These are phyloP conservation scores for Raphanus raphanistrum DNA, from an alignment of 345 rosid genomes.

Conservation along the genomic window DNA sequence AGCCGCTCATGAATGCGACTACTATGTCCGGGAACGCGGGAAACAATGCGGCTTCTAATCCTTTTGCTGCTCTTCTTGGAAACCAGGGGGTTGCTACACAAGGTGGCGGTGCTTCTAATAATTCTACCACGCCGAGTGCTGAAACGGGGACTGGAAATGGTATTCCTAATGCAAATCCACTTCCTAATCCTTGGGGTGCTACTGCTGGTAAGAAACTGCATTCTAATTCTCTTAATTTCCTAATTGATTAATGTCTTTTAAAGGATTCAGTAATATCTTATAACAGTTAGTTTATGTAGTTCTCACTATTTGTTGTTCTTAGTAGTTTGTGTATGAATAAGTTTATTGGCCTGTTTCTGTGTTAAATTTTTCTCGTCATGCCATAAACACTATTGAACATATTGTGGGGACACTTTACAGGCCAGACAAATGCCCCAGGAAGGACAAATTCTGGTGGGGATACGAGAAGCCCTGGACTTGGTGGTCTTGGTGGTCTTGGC, in stretches of 20 bases:
- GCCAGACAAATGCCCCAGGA: slow-evolving; percentile 52
- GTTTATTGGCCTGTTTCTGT: neutral
- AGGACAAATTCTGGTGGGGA: slow-evolving; percentile 56
- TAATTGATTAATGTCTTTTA: neutral
- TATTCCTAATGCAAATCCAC: slow-evolving; percentile 76
- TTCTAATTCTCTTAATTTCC: slow-evolving; percentile 4
- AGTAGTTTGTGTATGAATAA: neutral
- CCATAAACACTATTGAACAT: neutral
- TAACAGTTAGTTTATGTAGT: neutral
- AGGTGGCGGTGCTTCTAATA: slow-evolving; percentile 48
- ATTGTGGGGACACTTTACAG: slow-evolving; percentile 12
- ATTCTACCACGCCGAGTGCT: slow-evolving; percentile 45
- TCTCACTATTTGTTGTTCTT: neutral
- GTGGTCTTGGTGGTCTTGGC: slow-evolving; percentile 57
- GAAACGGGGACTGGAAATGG: slow-evolving; percentile 54
- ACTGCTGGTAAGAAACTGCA: slow-evolving; percentile 43
- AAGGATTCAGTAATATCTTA: neutral
- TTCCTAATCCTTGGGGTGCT: slow-evolving; percentile 83
- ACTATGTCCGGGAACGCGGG: slow-evolving; percentile 64
- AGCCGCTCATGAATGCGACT: slow-evolving; percentile 77
- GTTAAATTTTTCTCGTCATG: neutral
- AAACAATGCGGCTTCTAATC: slow-evolving; percentile 51
- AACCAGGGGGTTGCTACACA: slow-evolving; percentile 49
- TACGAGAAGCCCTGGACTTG: slow-evolving; percentile 56
- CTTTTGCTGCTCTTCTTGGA: slow-evolving; percentile 62